These are phyloP conservation scores for Verticillium zaregamsianum DNA, from an alignment of 2,329 filamentous ascomycete genomes.

Conservation along the genomic window DNA sequence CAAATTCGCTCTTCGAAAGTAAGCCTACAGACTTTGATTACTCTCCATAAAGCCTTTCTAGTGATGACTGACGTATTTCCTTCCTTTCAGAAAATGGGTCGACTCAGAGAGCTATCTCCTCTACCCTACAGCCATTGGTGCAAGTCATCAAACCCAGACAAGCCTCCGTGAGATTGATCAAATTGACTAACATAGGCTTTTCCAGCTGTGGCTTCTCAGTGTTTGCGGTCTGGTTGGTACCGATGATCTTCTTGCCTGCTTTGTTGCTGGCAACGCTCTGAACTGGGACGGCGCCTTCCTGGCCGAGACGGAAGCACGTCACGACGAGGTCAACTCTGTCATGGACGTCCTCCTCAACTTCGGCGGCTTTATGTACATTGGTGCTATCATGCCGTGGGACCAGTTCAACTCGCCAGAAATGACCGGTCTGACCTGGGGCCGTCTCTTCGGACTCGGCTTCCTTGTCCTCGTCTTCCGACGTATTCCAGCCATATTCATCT, in stretches of 20 bases:
- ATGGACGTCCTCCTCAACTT: constrained; percentile 56
- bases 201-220: constrained; percentile 47
- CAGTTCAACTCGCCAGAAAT: constrained; percentile 44
- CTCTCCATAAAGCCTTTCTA: neutral
- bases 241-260: constrained; percentile 57
- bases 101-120: constrained; percentile 49
- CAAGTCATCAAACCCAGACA: neutral
- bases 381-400: constrained; percentile 49
- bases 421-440: constrained; percentile 46
- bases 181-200: neutral
- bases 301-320: constrained; percentile 46
- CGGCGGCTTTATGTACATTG: constrained; percentile 56
- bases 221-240: constrained; percentile 53
- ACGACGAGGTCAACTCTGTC: constrained; percentile 56
- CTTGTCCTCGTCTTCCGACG: constrained; percentile 50
- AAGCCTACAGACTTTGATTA: constrained; percentile 3
- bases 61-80: neutral
- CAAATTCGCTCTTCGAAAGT: constrained; percentile 32
- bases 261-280: constrained; percentile 52
- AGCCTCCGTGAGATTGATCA: neutral
- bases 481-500: constrained; percentile 49
- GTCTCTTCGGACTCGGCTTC: constrained; percentile 47
- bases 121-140: constrained; percentile 44
- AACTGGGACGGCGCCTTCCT: constrained; percentile 60
- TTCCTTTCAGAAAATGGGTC: constrained; percentile 41